These are phyloP conservation scores for Ogataea ramenticola DNA, from an alignment of 805 yeast species.

Conservation along the genomic window DNA sequence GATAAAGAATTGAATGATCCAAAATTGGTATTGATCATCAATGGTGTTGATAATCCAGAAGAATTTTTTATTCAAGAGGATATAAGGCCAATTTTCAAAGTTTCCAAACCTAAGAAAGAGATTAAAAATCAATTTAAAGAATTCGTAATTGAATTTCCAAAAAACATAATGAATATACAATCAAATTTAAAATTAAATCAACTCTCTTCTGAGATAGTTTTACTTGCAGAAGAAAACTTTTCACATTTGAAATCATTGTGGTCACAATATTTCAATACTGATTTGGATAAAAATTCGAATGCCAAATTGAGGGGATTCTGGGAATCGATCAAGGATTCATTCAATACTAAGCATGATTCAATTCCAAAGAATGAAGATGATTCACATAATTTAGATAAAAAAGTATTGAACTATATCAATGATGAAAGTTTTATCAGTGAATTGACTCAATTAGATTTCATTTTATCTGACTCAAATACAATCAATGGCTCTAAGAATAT, in stretches of 20 bases:
- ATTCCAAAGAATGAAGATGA: conserved; percentile 1
- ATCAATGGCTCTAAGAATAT: conserved; percentile 17
- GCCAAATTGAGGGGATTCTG: conserved; percentile 30
- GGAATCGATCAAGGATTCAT: conserved; percentile 23
- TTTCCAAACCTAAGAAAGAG: conserved; percentile 1
- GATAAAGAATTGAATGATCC: conserved; percentile 13
- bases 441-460: conserved; percentile 38
- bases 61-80: conserved; percentile 17
- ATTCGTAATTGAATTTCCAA: conserved; percentile 20
- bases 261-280: conserved; percentile 17
- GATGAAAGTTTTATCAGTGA: conserved; percentile 43
- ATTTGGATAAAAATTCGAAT: conserved; percentile 17
- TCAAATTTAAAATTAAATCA: conserved; percentile 10
- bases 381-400: conserved; percentile 9
- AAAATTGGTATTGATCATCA: conserved; percentile 30
- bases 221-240: conserved; percentile 13
- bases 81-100: conserved; percentile 14
- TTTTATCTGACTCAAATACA: conserved; percentile 20
- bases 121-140: conserved; percentile 7
- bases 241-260: conserved; percentile 15
- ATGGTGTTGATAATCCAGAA: conserved; percentile 33
- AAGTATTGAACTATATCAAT: conserved; percentile 28
- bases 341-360: conserved; percentile 6
- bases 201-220: conserved; percentile 20
- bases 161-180: conserved; percentile 10